Percentiles rank a stretch among this genome's conserved stretches.
These are phyloP conservation scores for Phytophthora aleatoria DNA, from an alignment of 352 stramenopile genomes.

Conservation along the genomic window DNA sequence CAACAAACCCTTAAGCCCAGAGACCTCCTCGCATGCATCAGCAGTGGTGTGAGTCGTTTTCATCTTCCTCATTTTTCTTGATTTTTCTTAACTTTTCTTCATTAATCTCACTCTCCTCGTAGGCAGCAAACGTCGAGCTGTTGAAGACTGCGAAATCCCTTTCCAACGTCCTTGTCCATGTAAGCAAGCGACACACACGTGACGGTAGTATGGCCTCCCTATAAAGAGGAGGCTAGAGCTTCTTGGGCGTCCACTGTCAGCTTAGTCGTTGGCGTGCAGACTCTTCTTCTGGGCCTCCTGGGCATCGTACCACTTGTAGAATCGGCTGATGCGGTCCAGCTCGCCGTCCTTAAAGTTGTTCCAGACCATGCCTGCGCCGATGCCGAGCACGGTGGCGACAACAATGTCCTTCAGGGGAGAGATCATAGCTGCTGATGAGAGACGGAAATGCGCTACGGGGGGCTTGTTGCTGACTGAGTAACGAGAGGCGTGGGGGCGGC, in stretches of 20 bases:
- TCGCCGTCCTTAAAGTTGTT: slow-evolving; percentile 72
- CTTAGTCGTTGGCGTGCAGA: slow-evolving; percentile 43
- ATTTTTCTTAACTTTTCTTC: slow-evolving; percentile 30
- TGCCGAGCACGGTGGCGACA: slow-evolving; percentile 70
- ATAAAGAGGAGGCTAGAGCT: not conserved
- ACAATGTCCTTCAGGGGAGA: slow-evolving; percentile 85
- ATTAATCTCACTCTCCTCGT: slow-evolving; percentile 26
- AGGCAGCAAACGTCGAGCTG: not conserved
- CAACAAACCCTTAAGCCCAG: not conserved
- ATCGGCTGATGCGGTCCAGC: slow-evolving; percentile 75
- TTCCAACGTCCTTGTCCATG: not conserved
- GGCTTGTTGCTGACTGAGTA: slow-evolving; percentile 36
- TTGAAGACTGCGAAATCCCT: not conserved
- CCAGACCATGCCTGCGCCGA: slow-evolving; percentile 57
- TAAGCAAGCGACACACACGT: slow-evolving; percentile 9
- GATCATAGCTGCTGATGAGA: slow-evolving; percentile 47
- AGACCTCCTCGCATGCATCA: not conserved
- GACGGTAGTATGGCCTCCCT: not conserved
- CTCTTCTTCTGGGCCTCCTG: slow-evolving; percentile 72
- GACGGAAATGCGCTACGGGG: slow-evolving; percentile 23
- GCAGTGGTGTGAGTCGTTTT: not conserved
- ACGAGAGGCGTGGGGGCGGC: slow-evolving; percentile 16
- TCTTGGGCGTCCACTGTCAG: not conserved
- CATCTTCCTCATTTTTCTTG: slow-evolving; percentile 29
- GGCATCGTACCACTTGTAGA: slow-evolving; percentile 84